Evolutionary conservation across 2,329 filamentous ascomycete species (phyloP), one percentile per base, ranked within the genome.

Genomic region (Pestalotiopsis sp.): DNA sequence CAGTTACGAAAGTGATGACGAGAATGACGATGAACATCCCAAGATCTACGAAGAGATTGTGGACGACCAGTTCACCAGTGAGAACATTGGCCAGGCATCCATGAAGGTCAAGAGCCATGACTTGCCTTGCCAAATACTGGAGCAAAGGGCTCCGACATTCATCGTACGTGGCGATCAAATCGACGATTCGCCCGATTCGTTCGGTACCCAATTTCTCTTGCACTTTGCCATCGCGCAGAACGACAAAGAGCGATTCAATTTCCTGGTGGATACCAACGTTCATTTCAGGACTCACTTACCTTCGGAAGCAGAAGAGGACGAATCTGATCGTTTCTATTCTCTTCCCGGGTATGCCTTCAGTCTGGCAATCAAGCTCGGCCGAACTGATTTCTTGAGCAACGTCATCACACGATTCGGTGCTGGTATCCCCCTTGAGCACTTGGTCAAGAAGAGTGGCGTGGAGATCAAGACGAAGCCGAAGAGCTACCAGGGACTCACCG

Each of bases 41-140:
- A 80, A 81, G 6, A 83, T 89, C 56, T 81, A 83, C 62, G 81
- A 80, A 17, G 86, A 91, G 69, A 82, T 90, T 56, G 81, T 93
- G 36, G 87, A 91, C 72, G 87, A 91, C 13, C 83, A 86, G 45
- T 93, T 92, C 76, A 96, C 93, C 0, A 87, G 95, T 66, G 92
- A 96, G 17, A 89, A 93, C 72, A 85, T 96, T 68, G 92, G 92
- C 0, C 87, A 93, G 71, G 83, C 92, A 3, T 88, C 88, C 0
- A 90, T 87, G 75, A 85, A 91, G 67, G 91, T 94, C 69, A 90
- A 92, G 75, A 92, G 91, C 68, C 80, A 83, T 17, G 80, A 86
- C 9, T 84, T 84, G 45, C 90, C 93, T 2, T 75, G 87, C 1
- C 71, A 78, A 0, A 77, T 92, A 68, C 77, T 94, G 4, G 72